Base-by-base conservation (phyloP, 148 eudicot genomes). In the Rhododendron williamsianum region DNA sequence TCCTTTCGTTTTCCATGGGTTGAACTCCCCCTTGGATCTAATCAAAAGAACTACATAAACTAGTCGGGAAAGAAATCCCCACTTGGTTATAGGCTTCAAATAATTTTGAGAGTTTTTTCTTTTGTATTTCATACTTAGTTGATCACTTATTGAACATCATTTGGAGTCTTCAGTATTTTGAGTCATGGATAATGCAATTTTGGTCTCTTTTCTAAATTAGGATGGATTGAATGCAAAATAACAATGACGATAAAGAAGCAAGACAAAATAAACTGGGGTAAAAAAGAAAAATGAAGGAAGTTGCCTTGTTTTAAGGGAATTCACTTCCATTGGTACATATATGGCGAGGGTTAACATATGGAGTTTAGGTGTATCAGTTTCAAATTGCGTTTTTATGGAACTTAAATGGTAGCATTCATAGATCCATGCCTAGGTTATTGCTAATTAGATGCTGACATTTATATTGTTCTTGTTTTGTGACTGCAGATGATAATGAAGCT, bases 401-500 rank as follows among this genome's bases (percentile, higher is more conserved):
- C 74, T 30, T 3, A 30, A 69, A 69, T 69, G 74, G 35, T 69
- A 27, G 18, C 18, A 65, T n/a, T 65, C 12, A 16, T 38, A 45
- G 27, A 82, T 45, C 52, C 56, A 45, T 27, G 30, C 33, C 33
- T 45, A 45, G 18, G 33, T 45, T n/a, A n/a, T 67, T 82, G 35
- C 41, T 46, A 41, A 58, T 78, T 15, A 13, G 35, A 25, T 82
- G 18, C 54, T 56, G 77, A 76, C 80, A 43, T 80, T 80, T 11
- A 46, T 83, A 33, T 38, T 85, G 35, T 46, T 80, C n/a, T 3
- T 19, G 36, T 56, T 78, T 65, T 78, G 38, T 88, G 74, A 84
- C 87, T 77, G 33, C 78, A 91, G 94, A 84, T 91, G 87, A 76
- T 45, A 78, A 85, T 36, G 87, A 73, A 23, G 76, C 84, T 84